Evolutionary conservation across 2,329 filamentous ascomycete genomes (phyloP).

Genomic region (Cyclaneusma minus): DNA sequence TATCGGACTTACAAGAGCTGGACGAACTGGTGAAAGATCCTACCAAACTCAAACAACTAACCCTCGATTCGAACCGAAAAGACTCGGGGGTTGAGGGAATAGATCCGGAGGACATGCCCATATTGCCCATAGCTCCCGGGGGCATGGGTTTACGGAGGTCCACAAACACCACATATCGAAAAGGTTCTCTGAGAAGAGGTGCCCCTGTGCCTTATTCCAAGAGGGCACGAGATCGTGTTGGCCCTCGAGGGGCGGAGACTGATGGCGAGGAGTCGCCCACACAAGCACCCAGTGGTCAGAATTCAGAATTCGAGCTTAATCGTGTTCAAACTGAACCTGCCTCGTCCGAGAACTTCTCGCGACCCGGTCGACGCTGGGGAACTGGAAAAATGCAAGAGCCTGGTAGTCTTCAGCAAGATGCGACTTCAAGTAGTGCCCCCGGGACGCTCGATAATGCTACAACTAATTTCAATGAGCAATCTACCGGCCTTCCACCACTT

Average conservation of each 20-base stretch:
- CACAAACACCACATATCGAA: constrained; percentile 80
- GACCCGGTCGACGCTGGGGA: constrained; percentile 24
- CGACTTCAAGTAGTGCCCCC: not conserved
- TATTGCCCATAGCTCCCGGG: constrained; percentile 58
- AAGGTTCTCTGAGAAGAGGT: constrained; percentile 68
- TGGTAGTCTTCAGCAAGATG: not conserved
- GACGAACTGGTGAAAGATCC: constrained; percentile 77
- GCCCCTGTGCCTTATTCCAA: constrained; percentile 64
- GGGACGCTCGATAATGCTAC: constrained; percentile 7
- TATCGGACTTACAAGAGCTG: constrained; percentile 45
- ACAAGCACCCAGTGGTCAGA: constrained; percentile 27
- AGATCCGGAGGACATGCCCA: constrained; percentile 60
- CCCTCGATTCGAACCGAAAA: constrained; percentile 19
- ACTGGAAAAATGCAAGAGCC: constrained; percentile 2
- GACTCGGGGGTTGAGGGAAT: constrained; percentile 20
- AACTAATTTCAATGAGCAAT: too few relatives aligned
- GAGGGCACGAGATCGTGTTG: constrained; percentile 46
- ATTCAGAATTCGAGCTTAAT: constrained; percentile 28
- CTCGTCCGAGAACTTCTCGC: constrained; percentile 44
- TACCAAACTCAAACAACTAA: constrained; percentile 51
- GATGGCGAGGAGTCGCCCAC: constrained; percentile 34
- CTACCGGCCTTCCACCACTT: too few relatives aligned
- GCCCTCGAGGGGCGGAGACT: constrained; percentile 45
- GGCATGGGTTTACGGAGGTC: constrained; percentile 75
- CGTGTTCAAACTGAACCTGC: constrained; percentile 54